phyloP scores from a whole-genome alignment of 169 alveolate genomes.

The Cryptosporidium sp. region DNA sequence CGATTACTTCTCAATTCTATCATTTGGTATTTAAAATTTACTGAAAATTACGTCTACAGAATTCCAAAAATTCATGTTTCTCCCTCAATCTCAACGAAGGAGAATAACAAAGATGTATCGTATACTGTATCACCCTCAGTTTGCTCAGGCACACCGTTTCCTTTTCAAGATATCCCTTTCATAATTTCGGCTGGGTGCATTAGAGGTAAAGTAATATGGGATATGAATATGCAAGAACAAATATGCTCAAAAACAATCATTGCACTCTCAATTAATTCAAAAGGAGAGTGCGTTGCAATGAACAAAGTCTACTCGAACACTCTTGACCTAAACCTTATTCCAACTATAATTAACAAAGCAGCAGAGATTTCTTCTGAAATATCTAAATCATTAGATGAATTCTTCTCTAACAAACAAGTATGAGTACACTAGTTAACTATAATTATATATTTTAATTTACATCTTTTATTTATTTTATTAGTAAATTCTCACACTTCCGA shows the following conservation, averaged over 20 bases:
- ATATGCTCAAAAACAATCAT: slow-evolving; percentile 56
- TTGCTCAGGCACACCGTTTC: slow-evolving; percentile 36
- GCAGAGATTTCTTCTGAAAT: slow-evolving; percentile 23
- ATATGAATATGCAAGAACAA: slow-evolving; percentile 66
- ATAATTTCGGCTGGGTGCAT: slow-evolving; percentile 64
- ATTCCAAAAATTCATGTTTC: neutral
- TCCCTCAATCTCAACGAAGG: neutral
- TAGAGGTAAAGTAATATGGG: slow-evolving; percentile 63
- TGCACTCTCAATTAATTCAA: slow-evolving; percentile 32
- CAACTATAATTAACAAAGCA: slow-evolving; percentile 32
- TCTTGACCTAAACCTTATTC: slow-evolving; percentile 36
- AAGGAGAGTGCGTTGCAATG: slow-evolving; percentile 45
- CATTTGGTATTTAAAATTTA: neutral
- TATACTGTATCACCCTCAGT: slow-evolving; percentile 35
- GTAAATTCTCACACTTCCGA: neutral
- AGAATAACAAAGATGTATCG: neutral
- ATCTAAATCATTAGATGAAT: slow-evolving; percentile 33
- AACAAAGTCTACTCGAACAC: slow-evolving; percentile 56
- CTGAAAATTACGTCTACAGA: slow-evolving; percentile 1
- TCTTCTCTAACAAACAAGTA: slow-evolving; percentile 20
- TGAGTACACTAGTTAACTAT: neutral
- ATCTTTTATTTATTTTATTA: neutral
- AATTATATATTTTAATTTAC: neutral
- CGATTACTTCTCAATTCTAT: neutral
- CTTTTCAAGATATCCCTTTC: slow-evolving; percentile 36